Evolutionary conservation across 2,329 filamentous ascomycete genomes (phyloP).

Genomic region (Fusarium goolgardi): DNA sequence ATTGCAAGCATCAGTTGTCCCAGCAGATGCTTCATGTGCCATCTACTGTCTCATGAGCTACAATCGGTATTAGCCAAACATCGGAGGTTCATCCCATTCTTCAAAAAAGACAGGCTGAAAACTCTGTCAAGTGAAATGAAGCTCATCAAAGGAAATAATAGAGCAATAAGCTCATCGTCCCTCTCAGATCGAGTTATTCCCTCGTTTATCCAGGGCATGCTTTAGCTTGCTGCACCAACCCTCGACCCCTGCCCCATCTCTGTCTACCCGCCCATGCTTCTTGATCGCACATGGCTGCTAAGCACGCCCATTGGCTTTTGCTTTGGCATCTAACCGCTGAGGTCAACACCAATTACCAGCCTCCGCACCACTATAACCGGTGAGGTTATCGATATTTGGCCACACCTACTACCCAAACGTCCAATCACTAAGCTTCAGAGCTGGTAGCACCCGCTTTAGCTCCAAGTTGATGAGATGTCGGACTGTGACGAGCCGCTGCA

Average conservation of each 20-base stretch:
- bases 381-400: conserved; percentile 33
- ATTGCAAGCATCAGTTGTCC: conserved; percentile 35
- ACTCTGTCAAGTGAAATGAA: not conserved
- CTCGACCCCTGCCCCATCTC: conserved; percentile 23
- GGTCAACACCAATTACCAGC: conserved; percentile 48
- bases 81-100: not conserved
- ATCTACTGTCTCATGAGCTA: conserved; percentile 28
- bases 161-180: conserved; percentile 7
- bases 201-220: conserved; percentile 20
- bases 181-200: conserved; percentile 25
- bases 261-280: conserved; percentile 28
- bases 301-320: conserved; percentile 51
- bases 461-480: conserved; percentile 23
- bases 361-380: conserved; percentile 28
- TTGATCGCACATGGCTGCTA: conserved; percentile 35
- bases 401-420: conserved; percentile 6
- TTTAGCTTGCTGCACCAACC: conserved; percentile 26
- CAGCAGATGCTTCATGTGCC: conserved; percentile 38
- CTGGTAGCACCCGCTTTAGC: conserved; percentile 29
- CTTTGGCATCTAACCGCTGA: conserved; percentile 55
- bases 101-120: conserved; percentile 5
- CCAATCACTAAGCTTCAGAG: conserved; percentile 28
- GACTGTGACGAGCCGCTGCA: conserved; percentile 40
- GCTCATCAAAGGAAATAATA: conserved; percentile 19
- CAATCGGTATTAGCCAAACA: not conserved